Conservation (phyloP, 495 filamentous ascomycete species). For the Aspergillus avenaceus region DNA sequence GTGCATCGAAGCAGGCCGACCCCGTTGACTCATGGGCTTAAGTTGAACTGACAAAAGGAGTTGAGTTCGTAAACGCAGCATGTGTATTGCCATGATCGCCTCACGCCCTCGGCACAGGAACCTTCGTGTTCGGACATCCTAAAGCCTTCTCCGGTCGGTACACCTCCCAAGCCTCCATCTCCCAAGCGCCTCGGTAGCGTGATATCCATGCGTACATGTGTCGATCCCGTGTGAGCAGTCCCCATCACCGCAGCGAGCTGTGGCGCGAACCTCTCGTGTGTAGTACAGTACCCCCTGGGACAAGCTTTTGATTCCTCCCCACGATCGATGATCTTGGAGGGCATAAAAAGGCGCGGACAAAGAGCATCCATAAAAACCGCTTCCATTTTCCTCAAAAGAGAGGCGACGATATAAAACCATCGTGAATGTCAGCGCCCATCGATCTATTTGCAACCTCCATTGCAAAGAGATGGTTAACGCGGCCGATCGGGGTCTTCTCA, state of each 20-base stretch:
- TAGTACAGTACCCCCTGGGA: slow-evolving; percentile 75
- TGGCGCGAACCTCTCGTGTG: slow-evolving; percentile 53
- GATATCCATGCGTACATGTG: slow-evolving; percentile 1
- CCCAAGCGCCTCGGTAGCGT: slow-evolving; percentile 12
- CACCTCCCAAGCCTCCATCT: slow-evolving; percentile 30
- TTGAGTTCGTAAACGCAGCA: slow-evolving; percentile 19
- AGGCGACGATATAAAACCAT: slow-evolving; percentile 22
- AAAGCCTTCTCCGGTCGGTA: slow-evolving; percentile 26
- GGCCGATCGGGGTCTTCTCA: slow-evolving; percentile 56
- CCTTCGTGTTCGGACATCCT: slow-evolving; percentile 37
- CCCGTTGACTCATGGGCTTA: not conserved
- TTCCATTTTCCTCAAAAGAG: slow-evolving; percentile 41
- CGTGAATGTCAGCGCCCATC: slow-evolving; percentile 60
- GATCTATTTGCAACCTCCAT: slow-evolving; percentile 50
- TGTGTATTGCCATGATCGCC: slow-evolving; percentile 5
- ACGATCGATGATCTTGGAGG: slow-evolving; percentile 36
- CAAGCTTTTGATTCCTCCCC: slow-evolving; percentile 88
- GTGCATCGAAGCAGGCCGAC: not conserved
- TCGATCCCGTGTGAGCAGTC: not conserved
- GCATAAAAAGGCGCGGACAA: slow-evolving; percentile 66
- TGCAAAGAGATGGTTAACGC: slow-evolving; percentile 69
- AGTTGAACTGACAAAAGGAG: slow-evolving; percentile 14
- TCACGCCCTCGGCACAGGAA: slow-evolving; percentile 18
- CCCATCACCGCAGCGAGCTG: not conserved
- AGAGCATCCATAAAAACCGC: slow-evolving; percentile 85